phyloP scores from a whole-genome alignment of 768 basidiomycete genomes.

The Collybia mongolica region DNA sequence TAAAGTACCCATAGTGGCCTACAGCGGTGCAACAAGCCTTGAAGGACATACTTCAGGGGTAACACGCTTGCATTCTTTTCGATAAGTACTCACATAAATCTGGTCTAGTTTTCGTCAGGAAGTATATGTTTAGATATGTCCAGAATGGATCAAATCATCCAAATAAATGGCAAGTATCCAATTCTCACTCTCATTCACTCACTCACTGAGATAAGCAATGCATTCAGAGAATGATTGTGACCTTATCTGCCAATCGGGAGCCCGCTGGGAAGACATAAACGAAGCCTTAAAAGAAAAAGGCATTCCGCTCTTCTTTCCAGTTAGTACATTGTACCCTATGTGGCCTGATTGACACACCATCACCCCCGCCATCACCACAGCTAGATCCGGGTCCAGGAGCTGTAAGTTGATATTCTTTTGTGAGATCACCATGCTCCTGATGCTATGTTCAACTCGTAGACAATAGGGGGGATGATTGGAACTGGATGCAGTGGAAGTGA shows the following conservation, averaged over 20 bases:
- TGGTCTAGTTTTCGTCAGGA: conserved; percentile 42
- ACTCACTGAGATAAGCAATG: not conserved
- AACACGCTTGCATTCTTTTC: conserved; percentile 3
- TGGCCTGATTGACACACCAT: not conserved
- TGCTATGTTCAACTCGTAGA: conserved; percentile 32
- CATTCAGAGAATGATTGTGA: conserved; percentile 66
- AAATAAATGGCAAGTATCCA: conserved; percentile 58
- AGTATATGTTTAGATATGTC: conserved; percentile 86
- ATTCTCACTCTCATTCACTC: not conserved
- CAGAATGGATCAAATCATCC: conserved; percentile 77
- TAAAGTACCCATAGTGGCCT: conserved; percentile 75
- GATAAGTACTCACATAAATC: not conserved
- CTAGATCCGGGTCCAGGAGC: conserved; percentile 73
- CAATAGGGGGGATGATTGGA: conserved; percentile 87
- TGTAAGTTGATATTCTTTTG: conserved; percentile 35
- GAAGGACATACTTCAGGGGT: conserved; percentile 87
- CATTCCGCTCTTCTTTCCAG: conserved; percentile 85
- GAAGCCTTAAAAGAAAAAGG: conserved; percentile 60
- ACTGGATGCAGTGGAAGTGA: conserved; percentile 85
- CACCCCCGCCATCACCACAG: conserved; percentile 29
- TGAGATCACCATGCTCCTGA: not conserved
- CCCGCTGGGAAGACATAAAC: conserved; percentile 81
- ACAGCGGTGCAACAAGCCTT: conserved; percentile 82
- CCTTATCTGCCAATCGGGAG: conserved; percentile 73
- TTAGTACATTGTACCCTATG: conserved; percentile 28